Base-by-base conservation (phyloP, 768 basidiomycete species). In the Lepiota subincarnata region DNA sequence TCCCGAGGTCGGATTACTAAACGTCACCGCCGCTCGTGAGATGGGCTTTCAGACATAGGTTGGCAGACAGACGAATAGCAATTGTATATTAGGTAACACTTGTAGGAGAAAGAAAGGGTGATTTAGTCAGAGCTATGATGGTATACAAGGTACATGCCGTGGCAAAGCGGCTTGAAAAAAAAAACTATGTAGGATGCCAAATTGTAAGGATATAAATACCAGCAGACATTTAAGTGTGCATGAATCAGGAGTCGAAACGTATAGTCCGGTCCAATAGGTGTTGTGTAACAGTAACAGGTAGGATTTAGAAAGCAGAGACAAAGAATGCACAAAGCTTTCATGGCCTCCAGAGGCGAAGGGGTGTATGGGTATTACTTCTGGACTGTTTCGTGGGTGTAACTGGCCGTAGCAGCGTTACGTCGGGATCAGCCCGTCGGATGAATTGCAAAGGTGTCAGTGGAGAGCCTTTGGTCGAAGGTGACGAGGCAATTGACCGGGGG, bases 371-470 rank as follows among this genome's bases (percentile, higher is more conserved):
- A 37, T 71, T 70, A 12, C 22, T 22, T 46, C 52, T 50, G 71
- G 52, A 28, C 44, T 78, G 64, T 68, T 83, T 87, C 35, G 84
- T 81, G n/a, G 88, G 87, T 16, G 85, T 87, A 26, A 73, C 73
- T 14, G 86, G 79, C 50, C 84, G 79, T 48, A 79, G 62, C 3
- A 75, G 68, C 45, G 73, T 71, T 35, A 62, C 54, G 14, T 86
- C 86, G 22, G 70, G 73, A 37, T 88, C 87, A 36, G 88, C 92
- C 44, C 86, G 82, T 52, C 92, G 78, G 58, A 96, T 81, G 69
- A 92, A 94, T 64, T 95, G 91, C 42, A 96, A 70, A 1, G 92
- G 82, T 6, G 84, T 83, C 48, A 92, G 66, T 10, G 92, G 88
- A 0, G 90, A 90, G 12, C 86, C 84, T 31, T 83, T 78, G 1